These are phyloP conservation scores for Sugiyamaella valdiviana DNA, from an alignment of 805 yeast genomes.

Conservation along the genomic window DNA sequence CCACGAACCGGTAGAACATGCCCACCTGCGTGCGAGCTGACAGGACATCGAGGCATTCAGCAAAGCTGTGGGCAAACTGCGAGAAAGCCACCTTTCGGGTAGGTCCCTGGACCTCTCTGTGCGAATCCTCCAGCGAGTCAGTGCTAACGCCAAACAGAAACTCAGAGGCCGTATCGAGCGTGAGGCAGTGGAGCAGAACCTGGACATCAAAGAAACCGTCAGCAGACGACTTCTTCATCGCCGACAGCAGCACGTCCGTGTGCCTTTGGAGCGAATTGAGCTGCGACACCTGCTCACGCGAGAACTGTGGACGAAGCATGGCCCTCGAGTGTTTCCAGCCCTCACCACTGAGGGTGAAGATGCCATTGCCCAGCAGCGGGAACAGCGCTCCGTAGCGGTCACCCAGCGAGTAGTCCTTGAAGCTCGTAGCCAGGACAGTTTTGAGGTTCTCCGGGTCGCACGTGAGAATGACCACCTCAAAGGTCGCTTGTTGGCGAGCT, in stretches of 20 bases:
- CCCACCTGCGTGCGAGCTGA: slow-evolving; percentile 20
- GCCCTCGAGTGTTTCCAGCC: slow-evolving; percentile 35
- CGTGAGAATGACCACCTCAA: slow-evolving; percentile 14
- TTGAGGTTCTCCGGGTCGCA: slow-evolving; percentile 32
- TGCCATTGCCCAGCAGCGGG: slow-evolving; percentile 33
- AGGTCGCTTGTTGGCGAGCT: background rate
- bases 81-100: slow-evolving; percentile 14
- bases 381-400: slow-evolving; percentile 23
- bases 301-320: slow-evolving; percentile 34
- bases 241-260: slow-evolving; percentile 20
- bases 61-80: slow-evolving; percentile 18
- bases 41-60: slow-evolving; percentile 17
- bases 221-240: slow-evolving; percentile 6
- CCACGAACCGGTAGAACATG: slow-evolving; percentile 18
- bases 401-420: slow-evolving; percentile 30
- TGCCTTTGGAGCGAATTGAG: slow-evolving; percentile 26
- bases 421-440: slow-evolving; percentile 29
- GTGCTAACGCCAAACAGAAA: slow-evolving; percentile 32
- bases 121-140: slow-evolving; percentile 20
- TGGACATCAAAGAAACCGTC: slow-evolving; percentile 26
- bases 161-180: slow-evolving; percentile 33
- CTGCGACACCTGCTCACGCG: slow-evolving; percentile 30
- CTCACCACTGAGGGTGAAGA: slow-evolving; percentile 32
- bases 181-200: slow-evolving; percentile 26
- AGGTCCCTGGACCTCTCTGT: slow-evolving; percentile 7